Evolutionary conservation across 257 asterid genomes (phyloP).

Genomic region (Solanum megistacrolobum): DNA sequence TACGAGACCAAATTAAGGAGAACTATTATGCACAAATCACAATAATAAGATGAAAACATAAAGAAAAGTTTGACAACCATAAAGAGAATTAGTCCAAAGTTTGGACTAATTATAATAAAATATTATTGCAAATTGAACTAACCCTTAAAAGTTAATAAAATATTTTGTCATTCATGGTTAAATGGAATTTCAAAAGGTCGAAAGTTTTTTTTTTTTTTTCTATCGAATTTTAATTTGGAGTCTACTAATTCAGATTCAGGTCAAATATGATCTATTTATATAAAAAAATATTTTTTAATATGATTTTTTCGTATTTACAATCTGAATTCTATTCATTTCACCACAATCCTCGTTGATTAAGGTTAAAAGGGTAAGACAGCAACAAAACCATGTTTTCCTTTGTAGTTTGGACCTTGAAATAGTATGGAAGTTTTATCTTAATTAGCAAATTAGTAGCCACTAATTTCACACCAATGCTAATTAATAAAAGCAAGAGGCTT

Average conservation of each 20-base stretch:
- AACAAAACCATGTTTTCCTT: not conserved
- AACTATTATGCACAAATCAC: not conserved
- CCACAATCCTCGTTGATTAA: not conserved
- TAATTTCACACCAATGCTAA: not conserved
- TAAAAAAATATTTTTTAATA: rapidly evolving
- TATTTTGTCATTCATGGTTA: not conserved
- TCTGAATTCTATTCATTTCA: not conserved
- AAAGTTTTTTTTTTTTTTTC: not conserved
- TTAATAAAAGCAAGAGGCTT: not conserved
- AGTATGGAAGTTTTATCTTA: not conserved
- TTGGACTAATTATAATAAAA: not conserved
- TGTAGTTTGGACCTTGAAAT: not conserved
- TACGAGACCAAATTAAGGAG: not conserved
- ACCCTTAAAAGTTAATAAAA: not conserved
- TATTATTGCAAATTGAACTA: not conserved
- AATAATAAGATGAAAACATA: not conserved
- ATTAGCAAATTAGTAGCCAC: not conserved
- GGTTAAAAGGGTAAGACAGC: not conserved
- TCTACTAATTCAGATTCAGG: rapidly evolving
- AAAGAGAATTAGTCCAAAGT: not conserved
- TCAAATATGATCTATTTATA: not conserved
- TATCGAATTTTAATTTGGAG: not conserved
- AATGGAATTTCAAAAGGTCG: not conserved
- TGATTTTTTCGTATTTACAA: not conserved
- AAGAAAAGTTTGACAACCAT: not conserved